These are phyloP conservation scores for Metschnikowia cerradonensis DNA, from an alignment of 805 yeast genomes.

Conservation along the genomic window DNA sequence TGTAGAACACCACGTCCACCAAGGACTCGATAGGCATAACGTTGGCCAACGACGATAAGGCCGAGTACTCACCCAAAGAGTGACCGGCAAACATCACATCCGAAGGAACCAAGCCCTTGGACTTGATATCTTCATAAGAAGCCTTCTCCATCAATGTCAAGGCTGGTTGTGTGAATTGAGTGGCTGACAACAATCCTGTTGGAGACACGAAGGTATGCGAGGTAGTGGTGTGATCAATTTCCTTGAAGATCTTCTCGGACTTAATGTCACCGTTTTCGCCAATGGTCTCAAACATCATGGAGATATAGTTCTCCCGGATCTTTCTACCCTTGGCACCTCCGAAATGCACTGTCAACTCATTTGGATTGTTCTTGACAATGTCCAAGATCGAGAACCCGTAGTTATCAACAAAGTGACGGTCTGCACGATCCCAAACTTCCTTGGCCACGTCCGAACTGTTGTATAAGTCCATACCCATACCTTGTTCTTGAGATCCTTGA, in stretches of 20 bases:
- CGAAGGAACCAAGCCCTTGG: constrained; percentile 91
- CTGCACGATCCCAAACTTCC: constrained; percentile 98
- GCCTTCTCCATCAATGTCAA: constrained; percentile 99
- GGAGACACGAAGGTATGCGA: constrained; percentile 88
- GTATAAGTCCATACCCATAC: constrained; percentile 99
- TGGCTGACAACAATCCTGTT: constrained; percentile 92
- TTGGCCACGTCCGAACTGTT: constrained; percentile 86
- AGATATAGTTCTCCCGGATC: constrained; percentile 89
- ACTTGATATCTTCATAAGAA: constrained; percentile 93
- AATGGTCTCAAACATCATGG: constrained; percentile 96
- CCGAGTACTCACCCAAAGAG: constrained; percentile 98
- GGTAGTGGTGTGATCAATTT: constrained; percentile 73
- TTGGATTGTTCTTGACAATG: constrained; percentile 93
- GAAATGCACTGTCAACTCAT: constrained; percentile 90
- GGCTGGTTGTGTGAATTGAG: constrained; percentile 99
- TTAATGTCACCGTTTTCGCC: constrained; percentile 76
- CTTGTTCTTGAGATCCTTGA: constrained; percentile 99
- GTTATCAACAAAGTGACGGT: constrained; percentile 82
- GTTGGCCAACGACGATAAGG: constrained; percentile 93
- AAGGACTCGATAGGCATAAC: constrained; percentile 98
- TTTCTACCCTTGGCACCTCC: constrained; percentile 97
- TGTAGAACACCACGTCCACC: constrained; percentile 96
- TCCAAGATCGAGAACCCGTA: constrained; percentile 97
- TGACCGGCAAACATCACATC: constrained; percentile 98
- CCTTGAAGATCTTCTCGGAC: constrained; percentile 94